These are phyloP conservation scores for Cyamopsis tetragonoloba DNA, from an alignment of 306 rosid species.

Conservation along the genomic window DNA sequence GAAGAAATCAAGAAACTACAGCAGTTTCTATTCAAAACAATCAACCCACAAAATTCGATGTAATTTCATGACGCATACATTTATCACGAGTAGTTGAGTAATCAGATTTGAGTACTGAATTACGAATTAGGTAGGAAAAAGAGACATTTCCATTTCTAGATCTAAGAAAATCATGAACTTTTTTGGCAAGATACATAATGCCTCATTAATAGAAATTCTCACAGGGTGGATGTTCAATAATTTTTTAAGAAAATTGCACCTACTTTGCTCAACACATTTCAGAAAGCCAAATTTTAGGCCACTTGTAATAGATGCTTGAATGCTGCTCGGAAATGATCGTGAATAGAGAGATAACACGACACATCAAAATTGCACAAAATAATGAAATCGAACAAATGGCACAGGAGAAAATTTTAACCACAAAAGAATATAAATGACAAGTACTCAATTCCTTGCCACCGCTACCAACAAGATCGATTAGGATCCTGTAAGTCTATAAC, in stretches of 20 bases:
- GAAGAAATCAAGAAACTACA: not conserved
- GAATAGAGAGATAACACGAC: not conserved
- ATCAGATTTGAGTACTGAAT: too few species aligned
- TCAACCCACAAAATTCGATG: not conserved
- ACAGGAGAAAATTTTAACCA: not conserved
- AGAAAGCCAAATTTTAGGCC: not conserved
- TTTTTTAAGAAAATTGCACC: too few species aligned
- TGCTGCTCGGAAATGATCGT: not conserved
- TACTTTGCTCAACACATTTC: too few species aligned
- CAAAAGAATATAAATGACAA: constrained; percentile 31
- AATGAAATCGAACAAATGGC: not conserved
- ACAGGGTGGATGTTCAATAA: too few species aligned
- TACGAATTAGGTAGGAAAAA: too few species aligned
- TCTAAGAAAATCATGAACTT: too few species aligned
- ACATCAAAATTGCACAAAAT: not conserved
- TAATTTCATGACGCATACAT: too few species aligned
- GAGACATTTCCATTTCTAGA: too few species aligned
- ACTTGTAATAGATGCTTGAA: not conserved
- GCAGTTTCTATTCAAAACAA: not conserved
- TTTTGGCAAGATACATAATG: too few species aligned
- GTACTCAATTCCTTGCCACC: constrained; percentile 33
- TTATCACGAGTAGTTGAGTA: not conserved
- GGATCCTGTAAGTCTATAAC: constrained; percentile 23
- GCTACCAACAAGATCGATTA: constrained; percentile 29
- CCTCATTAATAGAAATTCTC: too few species aligned